These are phyloP conservation scores for Aspergillus sp. DNA, from an alignment of 2,329 filamentous ascomycete species.

Conservation along the genomic window DNA sequence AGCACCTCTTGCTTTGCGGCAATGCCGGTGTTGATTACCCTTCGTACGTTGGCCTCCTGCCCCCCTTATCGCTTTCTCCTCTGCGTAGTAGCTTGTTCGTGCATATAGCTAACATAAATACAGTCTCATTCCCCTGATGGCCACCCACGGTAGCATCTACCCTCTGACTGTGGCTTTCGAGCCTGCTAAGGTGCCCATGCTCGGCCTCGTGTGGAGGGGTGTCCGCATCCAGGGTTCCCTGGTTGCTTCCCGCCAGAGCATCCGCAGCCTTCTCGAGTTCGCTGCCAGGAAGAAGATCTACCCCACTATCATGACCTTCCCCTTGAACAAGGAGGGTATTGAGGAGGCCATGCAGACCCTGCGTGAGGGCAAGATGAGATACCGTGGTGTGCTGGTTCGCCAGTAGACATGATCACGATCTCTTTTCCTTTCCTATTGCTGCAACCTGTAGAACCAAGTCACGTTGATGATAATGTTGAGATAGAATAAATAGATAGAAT, in stretches of 20 bases:
- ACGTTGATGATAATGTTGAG: background rate
- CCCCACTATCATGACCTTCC: slow-evolving; percentile 66
- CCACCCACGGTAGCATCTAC: slow-evolving; percentile 31
- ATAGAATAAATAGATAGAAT: too few relatives aligned
- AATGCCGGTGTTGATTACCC: slow-evolving; percentile 16
- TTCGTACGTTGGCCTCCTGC: slow-evolving; percentile 17
- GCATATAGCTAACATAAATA: background rate
- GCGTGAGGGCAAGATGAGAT: slow-evolving; percentile 49
- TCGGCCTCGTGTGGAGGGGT: slow-evolving; percentile 57
- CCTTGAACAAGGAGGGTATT: slow-evolving; percentile 55
- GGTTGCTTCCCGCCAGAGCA: slow-evolving; percentile 62
- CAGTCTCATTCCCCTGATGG: slow-evolving; percentile 28
- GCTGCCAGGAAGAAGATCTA: slow-evolving; percentile 60
- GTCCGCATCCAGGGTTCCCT: slow-evolving; percentile 64
- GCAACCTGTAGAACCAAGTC: background rate
- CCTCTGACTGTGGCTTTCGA: slow-evolving; percentile 30
- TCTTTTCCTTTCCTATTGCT: background rate
- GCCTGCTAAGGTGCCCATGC: slow-evolving; percentile 27
- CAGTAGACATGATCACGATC: background rate
- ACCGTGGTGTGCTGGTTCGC: slow-evolving; percentile 28
- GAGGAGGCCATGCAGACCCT: slow-evolving; percentile 50
- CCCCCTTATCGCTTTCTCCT: too few relatives aligned
- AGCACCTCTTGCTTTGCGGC: slow-evolving; percentile 22
- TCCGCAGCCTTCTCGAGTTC: slow-evolving; percentile 67
- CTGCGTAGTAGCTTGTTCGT: background rate